Evolutionary conservation across 2,329 filamentous ascomycete genomes (phyloP), one percentile per base, ranked within the genome.

Genomic region (Paecilomyces sp.): DNA sequence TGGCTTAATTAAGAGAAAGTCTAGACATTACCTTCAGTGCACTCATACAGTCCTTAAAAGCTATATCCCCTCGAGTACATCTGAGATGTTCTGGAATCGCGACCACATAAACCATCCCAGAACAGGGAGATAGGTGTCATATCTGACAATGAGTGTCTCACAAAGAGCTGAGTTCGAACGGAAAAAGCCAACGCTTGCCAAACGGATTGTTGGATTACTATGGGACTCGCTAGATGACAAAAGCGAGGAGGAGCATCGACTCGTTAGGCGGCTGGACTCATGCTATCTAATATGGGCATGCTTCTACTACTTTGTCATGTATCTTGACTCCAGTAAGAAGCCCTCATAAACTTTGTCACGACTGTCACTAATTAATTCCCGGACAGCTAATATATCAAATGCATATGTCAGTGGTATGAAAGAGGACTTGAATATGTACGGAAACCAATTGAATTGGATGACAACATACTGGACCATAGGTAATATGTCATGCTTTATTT

Each of bases 261-360:
- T 60, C 5, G 58, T 60, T 22, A 47, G 58, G 25, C 52, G 58
- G 24, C 58, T 60, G 4, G 58, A 60, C 33, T 60, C 58, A 13
- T 57, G 18, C 51, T 60, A 57, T 28, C 33, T 60, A 51, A 60
- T 60, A n/a, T 60, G 58, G 58, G 58, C 58, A 22, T 60, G 58
- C 47, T 60, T 60, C 47, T 60, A 60, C 33, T 60, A 60, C 24
- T 60, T 60, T 57, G 58, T 60, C 51, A 60, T 60, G 58, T 60
- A 60, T 36, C 58, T 60, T 8, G 58, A 60, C 28, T 60, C 58
- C n/a, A 60, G 58, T 60, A n/a, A 28, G 58, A 55, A 24, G 2
- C 31, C 25, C 22, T 54, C 11, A 56, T 24, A 13, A 13, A 31
- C n/a, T 18, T 58, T 7, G 30, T 47, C 41, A 15, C 6, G n/a